Evolutionary conservation across 164 flowering plant genomes (phyloP).

Genomic region (Magnolia changhungtana): DNA sequence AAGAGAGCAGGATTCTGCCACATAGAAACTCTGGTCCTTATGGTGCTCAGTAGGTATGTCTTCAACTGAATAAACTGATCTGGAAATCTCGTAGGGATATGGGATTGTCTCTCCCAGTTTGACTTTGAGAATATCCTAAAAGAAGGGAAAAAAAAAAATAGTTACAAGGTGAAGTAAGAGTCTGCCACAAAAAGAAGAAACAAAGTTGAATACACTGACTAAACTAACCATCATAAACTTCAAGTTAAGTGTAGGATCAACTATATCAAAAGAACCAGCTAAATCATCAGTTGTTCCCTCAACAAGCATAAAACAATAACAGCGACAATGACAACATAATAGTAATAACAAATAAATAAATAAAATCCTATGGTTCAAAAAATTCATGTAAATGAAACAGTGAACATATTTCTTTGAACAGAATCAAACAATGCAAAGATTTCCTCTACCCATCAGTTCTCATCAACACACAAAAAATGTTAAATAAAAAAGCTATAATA

Average conservation of each 20-base stretch:
- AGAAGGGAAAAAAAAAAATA: not conserved
- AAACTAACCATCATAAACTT: not conserved
- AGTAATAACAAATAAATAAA: too few relatives aligned
- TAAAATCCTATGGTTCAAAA: too few relatives aligned
- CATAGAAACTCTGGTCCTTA: constrained; percentile 23
- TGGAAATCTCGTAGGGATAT: constrained; percentile 28
- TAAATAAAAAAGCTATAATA: too few relatives aligned
- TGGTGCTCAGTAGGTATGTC: constrained; percentile 28
- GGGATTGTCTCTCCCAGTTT: constrained; percentile 23
- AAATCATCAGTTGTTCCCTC: not conserved
- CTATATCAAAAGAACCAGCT: not conserved
- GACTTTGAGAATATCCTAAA: constrained; percentile 44
- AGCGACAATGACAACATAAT: not conserved
- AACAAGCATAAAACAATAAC: not conserved
- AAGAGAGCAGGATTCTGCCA: constrained; percentile 37
- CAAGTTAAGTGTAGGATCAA: not conserved
- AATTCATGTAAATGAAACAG: too few relatives aligned
- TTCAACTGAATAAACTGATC: constrained; percentile 46
- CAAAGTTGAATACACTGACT: not conserved
- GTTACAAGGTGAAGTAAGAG: not conserved
- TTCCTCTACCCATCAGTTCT: too few relatives aligned
- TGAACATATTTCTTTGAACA: too few relatives aligned
- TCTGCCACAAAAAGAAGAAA: not conserved
- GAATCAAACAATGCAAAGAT: too few relatives aligned
- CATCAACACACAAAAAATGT: too few relatives aligned